A percentile compares a stretch with the other conserved stretches of the same genome.
Evolutionary conservation across 371 early-diverging fungal species (phyloP).

Genomic region (Mucor indicus): DNA sequence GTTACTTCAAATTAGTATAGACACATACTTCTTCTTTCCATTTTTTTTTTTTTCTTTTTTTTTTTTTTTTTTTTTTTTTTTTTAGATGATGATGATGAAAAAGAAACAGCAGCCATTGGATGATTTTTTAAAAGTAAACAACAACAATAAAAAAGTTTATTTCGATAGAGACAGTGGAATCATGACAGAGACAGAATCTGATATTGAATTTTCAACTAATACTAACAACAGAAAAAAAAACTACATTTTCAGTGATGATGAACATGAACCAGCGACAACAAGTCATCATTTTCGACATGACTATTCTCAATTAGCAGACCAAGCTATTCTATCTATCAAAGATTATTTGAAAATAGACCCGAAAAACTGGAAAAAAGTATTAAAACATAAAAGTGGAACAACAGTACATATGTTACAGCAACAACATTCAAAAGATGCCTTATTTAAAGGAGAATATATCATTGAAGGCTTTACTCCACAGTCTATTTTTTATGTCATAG

Average conservation of each 20-base stretch:
- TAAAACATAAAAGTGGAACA: constrained; percentile 65
- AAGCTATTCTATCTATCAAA: constrained; percentile 27
- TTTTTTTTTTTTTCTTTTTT: too few relatives aligned
- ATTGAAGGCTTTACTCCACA: constrained; percentile 66
- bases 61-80: too few relatives aligned
- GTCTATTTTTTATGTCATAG: constrained; percentile 65
- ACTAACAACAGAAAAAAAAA: background rate
- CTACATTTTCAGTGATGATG: constrained; percentile 46
- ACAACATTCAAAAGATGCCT: constrained; percentile 46
- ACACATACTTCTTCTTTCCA: too few relatives aligned
- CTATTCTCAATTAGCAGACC: constrained; percentile 42
- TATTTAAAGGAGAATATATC: constrained; percentile 61
- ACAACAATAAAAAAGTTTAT: too few relatives aligned
- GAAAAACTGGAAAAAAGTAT: constrained; percentile 63
- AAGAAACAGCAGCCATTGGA: too few relatives aligned
- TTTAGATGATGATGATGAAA: too few relatives aligned
- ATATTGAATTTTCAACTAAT: too few relatives aligned
- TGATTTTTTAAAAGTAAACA: too few relatives aligned
- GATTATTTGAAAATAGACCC: constrained; percentile 22
- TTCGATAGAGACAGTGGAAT: constrained; percentile 39
- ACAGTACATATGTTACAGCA: constrained; percentile 52
- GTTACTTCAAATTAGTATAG: too few relatives aligned
- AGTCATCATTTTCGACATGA: constrained; percentile 10
- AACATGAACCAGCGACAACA: constrained; percentile 31
- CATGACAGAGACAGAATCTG: constrained; percentile 34